Evolutionary conservation across 2,329 filamentous ascomycete genomes (phyloP).

Genomic region (Ophiostoma angusticollis): DNA sequence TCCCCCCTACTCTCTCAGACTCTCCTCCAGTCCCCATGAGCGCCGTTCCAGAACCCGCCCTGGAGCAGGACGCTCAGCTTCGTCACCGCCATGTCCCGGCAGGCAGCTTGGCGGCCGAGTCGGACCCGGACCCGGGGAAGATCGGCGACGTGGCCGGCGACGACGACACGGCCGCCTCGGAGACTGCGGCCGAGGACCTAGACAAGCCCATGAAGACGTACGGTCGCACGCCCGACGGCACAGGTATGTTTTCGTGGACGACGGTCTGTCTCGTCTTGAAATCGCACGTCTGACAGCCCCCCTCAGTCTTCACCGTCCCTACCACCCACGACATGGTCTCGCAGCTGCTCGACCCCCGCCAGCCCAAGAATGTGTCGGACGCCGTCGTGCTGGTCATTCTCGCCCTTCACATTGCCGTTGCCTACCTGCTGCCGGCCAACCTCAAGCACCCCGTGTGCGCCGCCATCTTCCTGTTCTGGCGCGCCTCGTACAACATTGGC

Average conservation of each 20-base stretch:
- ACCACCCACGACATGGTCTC: conserved; percentile 98
- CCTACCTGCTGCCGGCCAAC: conserved; percentile 57
- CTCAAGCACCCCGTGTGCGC: conserved; percentile 70
- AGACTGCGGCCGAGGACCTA: background rate
- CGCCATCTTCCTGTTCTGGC: conserved; percentile 79
- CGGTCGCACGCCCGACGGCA: conserved; percentile 82
- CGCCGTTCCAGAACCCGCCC: conserved; percentile 7
- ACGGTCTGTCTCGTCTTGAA: conserved; percentile 4
- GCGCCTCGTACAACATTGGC: conserved; percentile 81
- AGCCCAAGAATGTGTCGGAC: conserved; percentile 92
- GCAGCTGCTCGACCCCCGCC: conserved; percentile 82
- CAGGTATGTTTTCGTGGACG: conserved; percentile 46
- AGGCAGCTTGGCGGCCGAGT: background rate
- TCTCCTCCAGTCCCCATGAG: conserved; percentile 5
- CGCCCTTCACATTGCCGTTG: conserved; percentile 56
- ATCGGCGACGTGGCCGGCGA: background rate
- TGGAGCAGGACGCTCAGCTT: conserved; percentile 7
- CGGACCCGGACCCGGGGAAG: background rate
- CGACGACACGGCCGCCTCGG: background rate
- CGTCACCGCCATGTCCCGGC: conserved; percentile 9
- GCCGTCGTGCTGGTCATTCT: conserved; percentile 67
- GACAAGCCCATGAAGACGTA: conserved; percentile 57
- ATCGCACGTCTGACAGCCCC: no score
- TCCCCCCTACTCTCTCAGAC: background rate
- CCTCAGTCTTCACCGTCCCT: conserved; percentile 84